phyloP scores from a whole-genome alignment of 352 stramenopile species.

The Phytophthora pinifolia region DNA sequence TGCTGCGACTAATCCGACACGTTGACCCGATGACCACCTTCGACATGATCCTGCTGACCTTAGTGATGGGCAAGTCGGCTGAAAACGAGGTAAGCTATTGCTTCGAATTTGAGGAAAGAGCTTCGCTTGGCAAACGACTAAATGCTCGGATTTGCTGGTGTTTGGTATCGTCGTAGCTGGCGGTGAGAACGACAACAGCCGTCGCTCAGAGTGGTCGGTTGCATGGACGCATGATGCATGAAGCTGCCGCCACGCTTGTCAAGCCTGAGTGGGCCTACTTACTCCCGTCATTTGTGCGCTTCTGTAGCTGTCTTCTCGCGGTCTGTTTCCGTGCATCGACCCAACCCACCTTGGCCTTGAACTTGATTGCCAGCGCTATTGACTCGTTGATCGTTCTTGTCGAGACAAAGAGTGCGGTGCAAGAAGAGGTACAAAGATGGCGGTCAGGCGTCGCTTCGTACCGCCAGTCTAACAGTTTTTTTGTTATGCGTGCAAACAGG shows the following conservation, averaged over 20 bases:
- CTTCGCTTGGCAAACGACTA: not conserved
- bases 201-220: constrained; percentile 42
- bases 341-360: constrained; percentile 31
- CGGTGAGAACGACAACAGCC: constrained; percentile 43
- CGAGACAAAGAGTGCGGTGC: constrained; percentile 35
- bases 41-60: constrained; percentile 61
- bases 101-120: no score
- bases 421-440: constrained; percentile 55
- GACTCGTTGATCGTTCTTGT: constrained; percentile 41
- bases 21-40: constrained; percentile 52
- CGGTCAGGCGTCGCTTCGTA: not conserved
- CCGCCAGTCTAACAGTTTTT: not conserved
- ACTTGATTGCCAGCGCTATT: constrained; percentile 42
- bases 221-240: constrained; percentile 32
- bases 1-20: constrained; percentile 49
- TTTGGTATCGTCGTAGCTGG: constrained; percentile 26
- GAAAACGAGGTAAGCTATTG: constrained; percentile 57
- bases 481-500: constrained; percentile 31
- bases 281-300: constrained; percentile 48
- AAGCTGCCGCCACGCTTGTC: constrained; percentile 33
- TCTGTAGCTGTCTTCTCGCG: constrained; percentile 57
- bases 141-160: not conserved
- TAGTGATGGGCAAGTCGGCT: constrained; percentile 56
- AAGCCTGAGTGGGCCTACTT: constrained; percentile 45
- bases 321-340: constrained; percentile 45